These are phyloP conservation scores for Neopestalotiopsis sp. DNA, from an alignment of 2,329 filamentous ascomycete species.

Conservation along the genomic window DNA sequence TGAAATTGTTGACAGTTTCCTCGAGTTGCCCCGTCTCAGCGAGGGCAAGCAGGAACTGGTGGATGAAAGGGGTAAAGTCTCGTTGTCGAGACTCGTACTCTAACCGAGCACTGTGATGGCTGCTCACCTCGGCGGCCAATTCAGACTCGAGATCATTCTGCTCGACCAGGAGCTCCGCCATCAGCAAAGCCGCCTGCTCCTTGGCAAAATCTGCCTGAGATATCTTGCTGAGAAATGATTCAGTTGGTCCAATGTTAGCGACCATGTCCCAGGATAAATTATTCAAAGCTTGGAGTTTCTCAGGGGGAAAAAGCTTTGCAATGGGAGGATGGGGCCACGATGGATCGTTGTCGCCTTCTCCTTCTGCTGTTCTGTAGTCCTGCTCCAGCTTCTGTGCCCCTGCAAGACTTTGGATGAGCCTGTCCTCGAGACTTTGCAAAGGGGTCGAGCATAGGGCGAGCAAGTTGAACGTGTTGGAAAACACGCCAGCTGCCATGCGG, in stretches of 20 bases:
- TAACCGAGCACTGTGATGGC: constrained; percentile 51
- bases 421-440: constrained; percentile 52
- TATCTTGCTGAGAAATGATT: constrained; percentile 12
- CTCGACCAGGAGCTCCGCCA: constrained; percentile 45
- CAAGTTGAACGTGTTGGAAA: constrained; percentile 75
- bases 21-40: constrained; percentile 7
- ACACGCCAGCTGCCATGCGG: constrained; percentile 69
- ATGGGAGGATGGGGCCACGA: constrained; percentile 34
- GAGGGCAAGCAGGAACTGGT: constrained; percentile 12
- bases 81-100: constrained; percentile 48
- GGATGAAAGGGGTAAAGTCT: constrained; percentile 17
- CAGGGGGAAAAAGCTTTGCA: constrained; percentile 24
- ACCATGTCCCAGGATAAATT: constrained; percentile 15
- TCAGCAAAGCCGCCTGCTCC: constrained; percentile 40
- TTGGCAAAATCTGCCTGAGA: constrained; percentile 19
- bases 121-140: constrained; percentile 54
- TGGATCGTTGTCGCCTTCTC: constrained; percentile 38
- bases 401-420: constrained; percentile 50
- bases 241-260: constrained; percentile 13
- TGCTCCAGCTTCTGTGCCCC: constrained; percentile 43
- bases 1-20: constrained; percentile 6
- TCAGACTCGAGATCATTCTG: constrained; percentile 48
- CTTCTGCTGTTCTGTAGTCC: constrained; percentile 28
- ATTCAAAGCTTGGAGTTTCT: constrained; percentile 23
- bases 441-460: constrained; percentile 76